Evolutionary conservation across 2,329 filamentous ascomycete species (phyloP).

Genomic region (Pestalotiopsis fici): DNA sequence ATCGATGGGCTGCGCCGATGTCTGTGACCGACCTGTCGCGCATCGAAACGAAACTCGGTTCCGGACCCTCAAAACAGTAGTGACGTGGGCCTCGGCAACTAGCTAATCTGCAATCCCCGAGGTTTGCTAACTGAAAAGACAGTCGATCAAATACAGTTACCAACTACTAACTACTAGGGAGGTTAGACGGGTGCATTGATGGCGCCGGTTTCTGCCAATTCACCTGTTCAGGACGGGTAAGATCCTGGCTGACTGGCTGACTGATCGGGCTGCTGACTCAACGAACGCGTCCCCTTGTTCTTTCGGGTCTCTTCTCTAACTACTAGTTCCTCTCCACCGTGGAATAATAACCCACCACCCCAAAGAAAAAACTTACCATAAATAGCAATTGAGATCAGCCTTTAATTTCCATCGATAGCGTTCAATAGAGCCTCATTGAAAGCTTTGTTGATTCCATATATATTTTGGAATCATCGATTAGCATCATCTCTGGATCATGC

Average conservation of each 20-base stretch:
- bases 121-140: neutral
- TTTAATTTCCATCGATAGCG: neutral
- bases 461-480: no score
- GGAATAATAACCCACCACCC: neutral
- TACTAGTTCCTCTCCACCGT: neutral
- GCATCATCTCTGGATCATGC: no score
- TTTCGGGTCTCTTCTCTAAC: no score
- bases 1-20: neutral
- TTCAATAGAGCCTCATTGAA: neutral
- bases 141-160: neutral
- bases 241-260: no score
- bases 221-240: no score
- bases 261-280: no score
- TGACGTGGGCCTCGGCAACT: neutral
- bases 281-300: no score
- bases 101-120: neutral
- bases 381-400: slow-evolving; percentile 6
- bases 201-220: neutral
- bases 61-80: neutral
- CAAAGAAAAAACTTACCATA: neutral
- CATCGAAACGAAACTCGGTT: slow-evolving; percentile 2
- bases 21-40: neutral
- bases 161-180: neutral
- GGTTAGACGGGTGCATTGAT: neutral
- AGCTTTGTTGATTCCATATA: neutral